These are phyloP conservation scores for Leccinum colubrinum DNA, from an alignment of 1,284 basidiomycete genomes.

Conservation along the genomic window DNA sequence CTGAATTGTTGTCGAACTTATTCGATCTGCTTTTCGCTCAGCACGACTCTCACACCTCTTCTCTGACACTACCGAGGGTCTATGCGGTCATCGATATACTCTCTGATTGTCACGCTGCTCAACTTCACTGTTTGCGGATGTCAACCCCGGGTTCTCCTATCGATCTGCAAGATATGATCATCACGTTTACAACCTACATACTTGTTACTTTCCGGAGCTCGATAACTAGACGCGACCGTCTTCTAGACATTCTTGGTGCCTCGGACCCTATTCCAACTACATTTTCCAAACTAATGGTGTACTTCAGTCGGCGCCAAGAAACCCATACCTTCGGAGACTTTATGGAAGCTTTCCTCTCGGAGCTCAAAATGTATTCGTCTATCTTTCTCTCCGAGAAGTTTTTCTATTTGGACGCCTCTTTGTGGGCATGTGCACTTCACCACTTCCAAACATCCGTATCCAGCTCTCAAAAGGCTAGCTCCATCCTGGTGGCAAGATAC, in stretches of 20 bases:
- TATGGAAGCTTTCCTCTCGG: conserved; percentile 24
- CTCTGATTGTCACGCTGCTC: conserved; percentile 15
- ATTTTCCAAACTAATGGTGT: conserved; percentile 30
- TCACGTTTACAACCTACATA: conserved; percentile 30
- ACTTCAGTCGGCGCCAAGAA: conserved; percentile 11
- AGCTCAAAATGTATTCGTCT: conserved; percentile 33
- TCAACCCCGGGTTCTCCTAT: conserved; percentile 5
- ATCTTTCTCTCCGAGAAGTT: conserved; percentile 36
- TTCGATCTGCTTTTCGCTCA: conserved; percentile 25
- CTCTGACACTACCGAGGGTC: conserved; percentile 7
- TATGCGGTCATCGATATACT: conserved; percentile 21
- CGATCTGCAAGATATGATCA: conserved; percentile 32
- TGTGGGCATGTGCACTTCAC: conserved; percentile 51
- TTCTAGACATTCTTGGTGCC: conserved; percentile 27
- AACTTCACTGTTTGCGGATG: conserved; percentile 16
- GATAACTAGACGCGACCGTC: conserved; percentile 1
- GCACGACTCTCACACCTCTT: conserved; percentile 1
- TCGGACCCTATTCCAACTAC: conserved; percentile 32
- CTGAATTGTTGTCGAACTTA: conserved; percentile 22
- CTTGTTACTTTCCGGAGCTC: conserved; percentile 20
- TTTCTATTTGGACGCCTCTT: conserved; percentile 44
- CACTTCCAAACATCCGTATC: conserved; percentile 40
- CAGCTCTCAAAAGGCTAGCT: conserved; percentile 15
- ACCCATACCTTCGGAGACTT: conserved; percentile 13
- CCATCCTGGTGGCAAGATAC: conserved; percentile 32